phyloP scores from a whole-genome alignment of 495 filamentous ascomycete genomes.

The Lasiosphaeris hirsuta region DNA sequence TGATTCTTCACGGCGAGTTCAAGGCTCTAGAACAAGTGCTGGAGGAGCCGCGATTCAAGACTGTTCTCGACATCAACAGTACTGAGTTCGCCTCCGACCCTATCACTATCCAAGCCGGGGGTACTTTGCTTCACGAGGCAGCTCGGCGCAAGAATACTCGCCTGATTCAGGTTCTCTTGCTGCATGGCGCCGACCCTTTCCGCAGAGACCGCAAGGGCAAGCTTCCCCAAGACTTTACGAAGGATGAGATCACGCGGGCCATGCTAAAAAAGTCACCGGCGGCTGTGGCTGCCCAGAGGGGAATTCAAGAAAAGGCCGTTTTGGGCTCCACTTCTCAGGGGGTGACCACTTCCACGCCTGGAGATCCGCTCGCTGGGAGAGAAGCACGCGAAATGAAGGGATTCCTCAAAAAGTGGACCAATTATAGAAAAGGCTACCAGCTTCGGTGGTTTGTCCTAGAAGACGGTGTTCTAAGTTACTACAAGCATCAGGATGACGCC shows the following conservation, averaged over 20 bases:
- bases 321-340: conserved; percentile 68
- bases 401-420: conserved; percentile 98
- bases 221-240: conserved; percentile 93
- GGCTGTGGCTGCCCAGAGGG: conserved; percentile 87
- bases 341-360: conserved; percentile 49
- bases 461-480: conserved; percentile 96
- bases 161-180: conserved; percentile 81
- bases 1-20: conserved; percentile 71
- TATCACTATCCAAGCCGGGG: conserved; percentile 68
- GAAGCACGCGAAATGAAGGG: conserved; percentile 96
- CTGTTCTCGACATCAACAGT: conserved; percentile 83
- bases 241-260: conserved; percentile 81
- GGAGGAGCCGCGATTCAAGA: conserved; percentile 79
- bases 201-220: conserved; percentile 91
- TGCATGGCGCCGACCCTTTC: conserved; percentile 98
- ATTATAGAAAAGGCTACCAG: conserved; percentile 95
- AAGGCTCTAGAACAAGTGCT: conserved; percentile 72
- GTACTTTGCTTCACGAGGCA: conserved; percentile 90
- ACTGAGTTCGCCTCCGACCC: conserved; percentile 82
- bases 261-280: conserved; percentile 93
- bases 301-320: conserved; percentile 94
- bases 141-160: conserved; percentile 79
- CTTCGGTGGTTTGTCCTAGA: conserved; percentile 97
- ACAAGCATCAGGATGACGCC: conserved; percentile 97
- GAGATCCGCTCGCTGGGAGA: conserved; percentile 70